Evolutionary conservation across 352 stramenopile genomes (phyloP), one percentile per base, ranked within the genome.

Genomic region (Globisporangium irregulare): DNA sequence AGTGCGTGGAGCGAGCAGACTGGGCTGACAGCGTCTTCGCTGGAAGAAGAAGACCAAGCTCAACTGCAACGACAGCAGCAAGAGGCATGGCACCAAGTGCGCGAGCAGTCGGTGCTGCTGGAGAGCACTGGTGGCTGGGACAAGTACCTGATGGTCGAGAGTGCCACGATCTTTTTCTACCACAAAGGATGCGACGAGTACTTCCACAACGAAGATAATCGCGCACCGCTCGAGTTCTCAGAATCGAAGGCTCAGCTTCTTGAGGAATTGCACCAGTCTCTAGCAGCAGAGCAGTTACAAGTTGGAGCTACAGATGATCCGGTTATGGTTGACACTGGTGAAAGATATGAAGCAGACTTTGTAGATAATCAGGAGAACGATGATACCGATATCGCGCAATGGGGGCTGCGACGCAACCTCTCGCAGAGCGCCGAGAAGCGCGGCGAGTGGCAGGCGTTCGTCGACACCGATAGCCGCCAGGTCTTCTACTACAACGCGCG

Each of bases 401-500:
- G 72, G 73, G 70, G 48, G 34, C 38, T 71, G 55, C 74, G 68
- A 4, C 72, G 73, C 3, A 70, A 72, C 4, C 32, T 51, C n/a
- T 85, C 72, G 25, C 43, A 72, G 12, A 46, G 61, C 1, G 66
- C 65, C 25, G 72, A 79, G 36, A 71, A 64, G 48, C 60, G 68
- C 4, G 70, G 72, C 46, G 73, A 69, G 27, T 93, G 87, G 87
- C 75, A 87, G 51, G 76, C 76, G 54, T 85, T 87, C 55, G 70
- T 90, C 54, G 85, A 94, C 59, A 64, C 81, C 8, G 72, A 71
- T 14, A 87, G 69, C n/a, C 74, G 80, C 7, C 74, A 82, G 32
- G 71, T 72, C 50, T 94, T 87, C 64, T 93, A 93, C 72, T 91
- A 89, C 73, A 93, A 93, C 70, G 59, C 68, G 4, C 20, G 57